These are phyloP conservation scores for Pseudoturritis turrita DNA, from an alignment of 345 rosid genomes.

Conservation along the genomic window DNA sequence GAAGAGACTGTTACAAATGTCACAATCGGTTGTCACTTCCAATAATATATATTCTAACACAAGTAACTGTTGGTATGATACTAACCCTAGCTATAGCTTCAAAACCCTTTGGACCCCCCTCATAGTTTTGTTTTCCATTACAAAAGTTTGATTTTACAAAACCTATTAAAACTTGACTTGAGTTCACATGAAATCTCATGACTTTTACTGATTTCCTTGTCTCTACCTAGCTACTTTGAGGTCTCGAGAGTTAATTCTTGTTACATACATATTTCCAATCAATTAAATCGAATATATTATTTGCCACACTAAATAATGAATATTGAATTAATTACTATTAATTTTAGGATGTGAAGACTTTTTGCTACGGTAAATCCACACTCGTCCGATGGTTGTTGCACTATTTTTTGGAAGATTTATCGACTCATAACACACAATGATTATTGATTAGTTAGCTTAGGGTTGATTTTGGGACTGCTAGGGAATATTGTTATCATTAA, in stretches of 20 bases:
- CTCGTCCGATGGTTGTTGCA: no score
- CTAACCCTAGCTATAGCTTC: conserved; percentile 37
- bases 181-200: conserved; percentile 25
- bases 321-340: background rate
- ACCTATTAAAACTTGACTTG: conserved; percentile 26
- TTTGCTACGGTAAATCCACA: no score
- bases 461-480: conserved; percentile 25
- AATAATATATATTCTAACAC: conserved; percentile 25
- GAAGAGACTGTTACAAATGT: conserved; percentile 32
- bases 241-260: conserved; percentile 10
- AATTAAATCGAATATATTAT: background rate
- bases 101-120: no score
- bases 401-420: no score
- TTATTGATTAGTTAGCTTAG: conserved; percentile 23
- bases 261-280: background rate
- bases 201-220: conserved; percentile 17
- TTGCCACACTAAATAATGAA: background rate
- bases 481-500: conserved; percentile 29
- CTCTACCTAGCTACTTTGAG: conserved; percentile 15
- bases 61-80: conserved; percentile 33
- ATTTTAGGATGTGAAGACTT: background rate
- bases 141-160: conserved; percentile 20
- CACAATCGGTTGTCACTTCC: conserved; percentile 56
- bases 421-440: conserved; percentile 8
- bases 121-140: conserved; percentile 8